Evolutionary conservation across 352 stramenopile genomes (phyloP).

Genomic region (Phytophthora tubulina): DNA sequence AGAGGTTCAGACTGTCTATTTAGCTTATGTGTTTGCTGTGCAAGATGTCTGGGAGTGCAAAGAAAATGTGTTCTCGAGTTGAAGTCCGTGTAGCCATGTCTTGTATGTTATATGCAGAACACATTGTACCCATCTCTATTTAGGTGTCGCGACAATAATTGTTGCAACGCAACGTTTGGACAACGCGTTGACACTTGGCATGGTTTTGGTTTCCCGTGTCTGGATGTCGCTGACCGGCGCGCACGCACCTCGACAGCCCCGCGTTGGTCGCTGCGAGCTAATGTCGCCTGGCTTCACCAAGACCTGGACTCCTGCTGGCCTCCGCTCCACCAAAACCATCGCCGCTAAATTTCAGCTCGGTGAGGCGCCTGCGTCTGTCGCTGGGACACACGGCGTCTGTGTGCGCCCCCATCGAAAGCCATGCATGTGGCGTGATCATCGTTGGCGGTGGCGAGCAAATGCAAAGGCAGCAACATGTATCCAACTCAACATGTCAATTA

Average conservation of each 20-base stretch:
- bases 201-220: background rate
- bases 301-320: background rate
- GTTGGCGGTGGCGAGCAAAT: background rate
- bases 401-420: conserved; percentile 12
- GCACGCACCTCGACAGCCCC: conserved; percentile 2
- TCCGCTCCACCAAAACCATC: conserved; percentile 3
- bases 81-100: no score
- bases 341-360: conserved; percentile 7
- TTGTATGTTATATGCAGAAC: no score
- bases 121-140: no score
- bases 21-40: no score
- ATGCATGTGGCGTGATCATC: conserved; percentile 16
- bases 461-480: no score
- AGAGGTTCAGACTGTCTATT: no score
- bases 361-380: conserved; percentile 4
- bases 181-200: background rate
- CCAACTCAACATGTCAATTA: background rate
- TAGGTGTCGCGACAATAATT: background rate
- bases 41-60: no score
- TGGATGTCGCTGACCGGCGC: conserved; percentile 3
- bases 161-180: background rate
- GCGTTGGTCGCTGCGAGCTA: conserved; percentile 5
- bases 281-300: background rate
- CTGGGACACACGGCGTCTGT: conserved; percentile 7
- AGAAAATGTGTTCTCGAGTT: no score